phyloP scores from a whole-genome alignment of 768 basidiomycete species.

The Boletus edulis region DNA sequence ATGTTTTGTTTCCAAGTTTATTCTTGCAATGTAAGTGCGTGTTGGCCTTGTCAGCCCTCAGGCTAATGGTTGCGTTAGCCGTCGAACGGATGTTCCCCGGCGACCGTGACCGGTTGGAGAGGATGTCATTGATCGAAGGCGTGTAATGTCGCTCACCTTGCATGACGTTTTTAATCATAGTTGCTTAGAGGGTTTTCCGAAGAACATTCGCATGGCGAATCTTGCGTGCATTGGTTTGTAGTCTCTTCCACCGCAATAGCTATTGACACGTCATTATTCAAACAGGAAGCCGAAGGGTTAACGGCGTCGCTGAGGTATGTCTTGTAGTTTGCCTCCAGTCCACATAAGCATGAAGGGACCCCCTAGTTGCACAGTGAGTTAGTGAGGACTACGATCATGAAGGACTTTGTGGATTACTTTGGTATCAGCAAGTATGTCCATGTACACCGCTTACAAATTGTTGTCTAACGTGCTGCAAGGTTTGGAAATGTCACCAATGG shows the following conservation, averaged over 20 bases:
- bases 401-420: slow-evolving; percentile 92
- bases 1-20: slow-evolving; percentile 18
- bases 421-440: slow-evolving; percentile 69
- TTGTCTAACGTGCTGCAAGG: slow-evolving; percentile 34
- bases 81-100: slow-evolving; percentile 91
- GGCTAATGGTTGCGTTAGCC: slow-evolving; percentile 36
- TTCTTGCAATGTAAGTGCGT: slow-evolving; percentile 64
- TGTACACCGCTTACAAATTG: neutral
- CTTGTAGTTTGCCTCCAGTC: neutral
- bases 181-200: slow-evolving; percentile 70
- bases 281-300: slow-evolving; percentile 76
- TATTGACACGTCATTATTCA: neutral
- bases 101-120: slow-evolving; percentile 71
- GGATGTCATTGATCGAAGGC: slow-evolving; percentile 95
- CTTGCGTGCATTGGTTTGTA: slow-evolving; percentile 76
- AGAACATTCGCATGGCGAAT: slow-evolving; percentile 89
- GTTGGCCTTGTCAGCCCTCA: neutral
- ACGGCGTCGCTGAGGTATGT: slow-evolving; percentile 88
- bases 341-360: neutral
- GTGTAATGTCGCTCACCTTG: slow-evolving; percentile 1
- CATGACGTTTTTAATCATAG: neutral
- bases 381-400: slow-evolving; percentile 77
- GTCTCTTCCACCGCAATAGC: neutral
- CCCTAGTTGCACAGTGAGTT: slow-evolving; percentile 81
- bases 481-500: slow-evolving; percentile 95